Conservation (phyloP, 1,284 basidiomycete genomes). For the Farysia itapuensis region DNA sequence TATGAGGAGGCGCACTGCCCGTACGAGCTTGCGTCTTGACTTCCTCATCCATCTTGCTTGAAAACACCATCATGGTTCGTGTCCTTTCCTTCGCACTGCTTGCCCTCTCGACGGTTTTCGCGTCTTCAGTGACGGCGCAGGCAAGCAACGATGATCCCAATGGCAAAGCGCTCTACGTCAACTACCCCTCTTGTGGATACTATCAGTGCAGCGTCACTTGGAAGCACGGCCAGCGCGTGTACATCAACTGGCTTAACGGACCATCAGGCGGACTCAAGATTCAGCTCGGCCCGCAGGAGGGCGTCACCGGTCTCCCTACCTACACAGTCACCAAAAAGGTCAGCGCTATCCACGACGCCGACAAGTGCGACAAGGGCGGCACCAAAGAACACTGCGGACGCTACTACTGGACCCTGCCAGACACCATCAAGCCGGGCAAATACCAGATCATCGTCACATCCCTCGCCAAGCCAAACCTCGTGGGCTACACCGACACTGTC, state of each 20-base stretch:
- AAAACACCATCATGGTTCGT: no score
- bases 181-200: conserved; percentile 19
- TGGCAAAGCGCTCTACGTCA: conserved; percentile 34
- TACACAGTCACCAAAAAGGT: conserved; percentile 31
- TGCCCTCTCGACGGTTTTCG: no score
- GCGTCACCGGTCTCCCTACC: conserved; percentile 8
- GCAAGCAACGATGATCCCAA: conserved; percentile 20
- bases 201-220: conserved; percentile 28
- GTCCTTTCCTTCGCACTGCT: no score
- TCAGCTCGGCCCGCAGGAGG: conserved; percentile 28
- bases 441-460: conserved; percentile 24
- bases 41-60: no score
- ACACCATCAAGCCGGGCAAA: conserved; percentile 8
- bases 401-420: conserved; percentile 18
- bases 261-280: conserved; percentile 24
- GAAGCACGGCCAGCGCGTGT: conserved; percentile 4
- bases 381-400: conserved; percentile 21
- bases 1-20: no score
- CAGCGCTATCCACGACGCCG: conserved; percentile 4
- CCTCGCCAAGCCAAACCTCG: conserved; percentile 5
- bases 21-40: no score
- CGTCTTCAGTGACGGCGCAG: neutral
- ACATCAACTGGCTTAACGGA: conserved; percentile 35
- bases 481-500: conserved; percentile 40
- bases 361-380: conserved; percentile 18